phyloP scores from a whole-genome alignment of 495 filamentous ascomycete genomes.

The Elaphomyces granulatus region DNA sequence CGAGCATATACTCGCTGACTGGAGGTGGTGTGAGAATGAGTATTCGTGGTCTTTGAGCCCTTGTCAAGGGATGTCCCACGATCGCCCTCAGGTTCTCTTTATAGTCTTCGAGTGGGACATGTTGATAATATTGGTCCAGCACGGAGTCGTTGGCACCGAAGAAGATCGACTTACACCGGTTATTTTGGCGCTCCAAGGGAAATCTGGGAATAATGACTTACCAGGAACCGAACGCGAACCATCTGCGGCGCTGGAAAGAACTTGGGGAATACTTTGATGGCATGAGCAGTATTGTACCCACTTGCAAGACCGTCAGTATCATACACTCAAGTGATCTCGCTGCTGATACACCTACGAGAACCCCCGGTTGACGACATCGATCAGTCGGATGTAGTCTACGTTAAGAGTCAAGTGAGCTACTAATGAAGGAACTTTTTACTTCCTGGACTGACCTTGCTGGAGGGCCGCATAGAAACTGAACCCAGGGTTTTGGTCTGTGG shows the following conservation, averaged over 20 bases:
- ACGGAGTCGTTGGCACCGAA: conserved; percentile 80
- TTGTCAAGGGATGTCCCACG: conserved; percentile 49
- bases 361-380: conserved; percentile 58
- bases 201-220: conserved; percentile 30
- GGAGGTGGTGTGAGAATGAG: conserved; percentile 69
- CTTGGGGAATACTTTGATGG: conserved; percentile 40
- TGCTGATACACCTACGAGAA: conserved; percentile 32
- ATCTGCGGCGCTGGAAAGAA: conserved; percentile 41
- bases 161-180: conserved; percentile 64
- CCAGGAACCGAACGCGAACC: conserved; percentile 51
- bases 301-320: conserved; percentile 22
- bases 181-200: too few relatives aligned
- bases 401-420: too few relatives aligned
- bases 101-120: conserved; percentile 60
- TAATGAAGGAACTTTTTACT: too few relatives aligned
- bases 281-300: conserved; percentile 55
- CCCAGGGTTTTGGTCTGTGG: conserved; percentile 40
- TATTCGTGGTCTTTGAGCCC: conserved; percentile 55
- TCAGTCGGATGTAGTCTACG: conserved; percentile 43
- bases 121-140: conserved; percentile 46
- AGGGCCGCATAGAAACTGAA: conserved; percentile 61
- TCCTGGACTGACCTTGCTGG: conserved; percentile 53
- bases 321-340: too few relatives aligned
- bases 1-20: conserved; percentile 57
- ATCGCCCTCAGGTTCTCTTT: conserved; percentile 55